Conservation (phyloP, 1,284 basidiomycete genomes). For the Fomitiporia mediterranea region DNA sequence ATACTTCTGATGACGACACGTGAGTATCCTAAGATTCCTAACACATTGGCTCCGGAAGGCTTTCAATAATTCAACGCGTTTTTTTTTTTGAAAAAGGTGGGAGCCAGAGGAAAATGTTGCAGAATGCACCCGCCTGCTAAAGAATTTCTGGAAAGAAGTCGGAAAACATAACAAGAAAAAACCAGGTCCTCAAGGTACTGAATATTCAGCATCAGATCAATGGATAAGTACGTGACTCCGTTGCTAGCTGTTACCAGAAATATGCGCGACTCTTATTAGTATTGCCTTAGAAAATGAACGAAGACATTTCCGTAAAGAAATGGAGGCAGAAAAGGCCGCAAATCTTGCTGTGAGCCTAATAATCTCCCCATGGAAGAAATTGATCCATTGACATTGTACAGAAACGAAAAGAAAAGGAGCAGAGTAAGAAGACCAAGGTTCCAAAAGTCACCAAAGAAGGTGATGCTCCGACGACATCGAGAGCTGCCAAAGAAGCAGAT, state of each 20-base stretch:
- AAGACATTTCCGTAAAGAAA: constrained; percentile 40
- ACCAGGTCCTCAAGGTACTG: constrained; percentile 33
- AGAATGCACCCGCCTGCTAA: constrained; percentile 48
- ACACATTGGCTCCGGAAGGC: neutral
- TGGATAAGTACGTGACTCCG: constrained; percentile 52
- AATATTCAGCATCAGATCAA: constrained; percentile 34
- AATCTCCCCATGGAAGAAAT: neutral
- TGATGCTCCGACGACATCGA: constrained; percentile 6
- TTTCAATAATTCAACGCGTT: neutral
- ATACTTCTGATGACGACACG: constrained; percentile 46
- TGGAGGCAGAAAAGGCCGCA: constrained; percentile 27
- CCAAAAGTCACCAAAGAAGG: neutral
- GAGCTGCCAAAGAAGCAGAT: neutral
- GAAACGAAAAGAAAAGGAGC: constrained; percentile 25
- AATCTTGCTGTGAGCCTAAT: constrained; percentile 20
- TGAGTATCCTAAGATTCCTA: too few relatives aligned
- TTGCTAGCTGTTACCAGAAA: constrained; percentile 15
- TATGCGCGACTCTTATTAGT: neutral
- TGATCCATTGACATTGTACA: constrained; percentile 19
- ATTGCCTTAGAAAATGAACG: constrained; percentile 34
- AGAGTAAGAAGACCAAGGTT: neutral
- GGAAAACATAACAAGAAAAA: constrained; percentile 54
- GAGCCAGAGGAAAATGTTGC: constrained; percentile 55
- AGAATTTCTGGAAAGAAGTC: constrained; percentile 60
- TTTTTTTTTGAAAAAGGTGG: constrained; percentile 43